Base-by-base conservation (phyloP, 1,284 basidiomycete genomes). In the Pseudozyma pruni region DNA sequence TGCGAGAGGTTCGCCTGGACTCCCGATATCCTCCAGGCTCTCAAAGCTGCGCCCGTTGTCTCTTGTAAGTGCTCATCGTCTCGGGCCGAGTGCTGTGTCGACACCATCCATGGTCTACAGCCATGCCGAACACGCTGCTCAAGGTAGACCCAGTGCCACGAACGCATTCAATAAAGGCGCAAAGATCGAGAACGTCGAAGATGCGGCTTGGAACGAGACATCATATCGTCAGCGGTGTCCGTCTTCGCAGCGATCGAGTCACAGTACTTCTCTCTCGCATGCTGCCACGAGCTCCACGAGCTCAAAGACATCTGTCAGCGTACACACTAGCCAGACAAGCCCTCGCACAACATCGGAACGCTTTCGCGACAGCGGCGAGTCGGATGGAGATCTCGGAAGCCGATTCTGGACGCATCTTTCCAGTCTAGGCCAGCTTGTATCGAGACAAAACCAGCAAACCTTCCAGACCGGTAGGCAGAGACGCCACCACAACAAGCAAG, bases 391-490 rank as follows among this genome's bases (percentile, higher is more conserved):
- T 4, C 14, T 66, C 1, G 62, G 55, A 3, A 34, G 25, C 11
- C 35, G 42, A 2, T 66, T 66, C 31, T 66, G 62, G 62, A 54
- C 55, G 0, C 55, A 59, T 8, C 38, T 59, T 11, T 55, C 47
- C 10, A 45, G 22, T n/a, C 39, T 66, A 2, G 55, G 62, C 3
- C 35, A 50, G 27, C 55, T 58, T 31, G 51, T 66, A 14, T 42
- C 29, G 9, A 45, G 55, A 5, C 50, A 59, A 20, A 46, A 35
- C n/a, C 27, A 16, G 8, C 37, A 34, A 17, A 13, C 27, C 1
- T 19, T 16, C 3, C 19, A 23, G 8, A 22, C 34, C n/a, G 11
- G 6, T 17, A 33, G 14, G 7, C 20, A 13, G 1, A 20, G 4
- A 20, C 29, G 38, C 5, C 6, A 19, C 11, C 25, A 11, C 22